Percentiles rank a stretch among this genome's conserved stretches.
Evolutionary conservation across 495 filamentous ascomycete genomes (phyloP).

Genomic region (Lepraria neglecta): DNA sequence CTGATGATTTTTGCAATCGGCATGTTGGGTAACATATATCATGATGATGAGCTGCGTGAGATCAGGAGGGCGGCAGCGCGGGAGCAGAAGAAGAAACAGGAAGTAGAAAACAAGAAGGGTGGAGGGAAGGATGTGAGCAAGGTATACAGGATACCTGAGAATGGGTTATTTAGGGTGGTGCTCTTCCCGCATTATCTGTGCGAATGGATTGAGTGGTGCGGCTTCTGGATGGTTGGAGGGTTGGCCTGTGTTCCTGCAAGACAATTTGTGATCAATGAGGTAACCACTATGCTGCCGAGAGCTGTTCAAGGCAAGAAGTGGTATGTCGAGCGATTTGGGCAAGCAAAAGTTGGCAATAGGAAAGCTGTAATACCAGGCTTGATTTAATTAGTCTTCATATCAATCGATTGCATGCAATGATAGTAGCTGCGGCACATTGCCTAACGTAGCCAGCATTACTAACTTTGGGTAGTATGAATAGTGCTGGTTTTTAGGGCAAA

Average conservation of each 20-base stretch:
- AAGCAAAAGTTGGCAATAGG: conserved; percentile 62
- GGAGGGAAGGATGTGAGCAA: conserved; percentile 53
- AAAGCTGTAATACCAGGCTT: conserved; percentile 75
- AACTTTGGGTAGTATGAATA: neutral
- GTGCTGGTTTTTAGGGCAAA: neutral
- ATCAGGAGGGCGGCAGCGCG: conserved; percentile 57
- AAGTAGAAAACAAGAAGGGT: conserved; percentile 33
- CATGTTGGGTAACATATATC: conserved; percentile 73
- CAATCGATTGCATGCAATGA: neutral
- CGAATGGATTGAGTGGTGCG: conserved; percentile 95
- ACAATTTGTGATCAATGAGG: conserved; percentile 76
- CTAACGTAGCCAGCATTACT: neutral
- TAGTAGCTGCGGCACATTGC: neutral
- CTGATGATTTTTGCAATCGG: conserved; percentile 58
- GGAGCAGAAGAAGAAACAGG: conserved; percentile 37
- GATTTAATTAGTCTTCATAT: conserved; percentile 9
- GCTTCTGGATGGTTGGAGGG: conserved; percentile 69
- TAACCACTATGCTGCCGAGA: conserved; percentile 83
- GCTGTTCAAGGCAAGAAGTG: conserved; percentile 76
- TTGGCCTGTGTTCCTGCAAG: conserved; percentile 64
- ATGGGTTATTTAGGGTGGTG: conserved; percentile 73
- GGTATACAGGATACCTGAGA: conserved; percentile 79
- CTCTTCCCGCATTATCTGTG: conserved; percentile 89
- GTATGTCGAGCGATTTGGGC: conserved; percentile 85
- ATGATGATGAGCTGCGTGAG: conserved; percentile 72